A percentile compares a stretch with the other conserved stretches of the same genome.
Conservation (phyloP, 306 rosid species). For the Fragaria nilgerrensis region DNA sequence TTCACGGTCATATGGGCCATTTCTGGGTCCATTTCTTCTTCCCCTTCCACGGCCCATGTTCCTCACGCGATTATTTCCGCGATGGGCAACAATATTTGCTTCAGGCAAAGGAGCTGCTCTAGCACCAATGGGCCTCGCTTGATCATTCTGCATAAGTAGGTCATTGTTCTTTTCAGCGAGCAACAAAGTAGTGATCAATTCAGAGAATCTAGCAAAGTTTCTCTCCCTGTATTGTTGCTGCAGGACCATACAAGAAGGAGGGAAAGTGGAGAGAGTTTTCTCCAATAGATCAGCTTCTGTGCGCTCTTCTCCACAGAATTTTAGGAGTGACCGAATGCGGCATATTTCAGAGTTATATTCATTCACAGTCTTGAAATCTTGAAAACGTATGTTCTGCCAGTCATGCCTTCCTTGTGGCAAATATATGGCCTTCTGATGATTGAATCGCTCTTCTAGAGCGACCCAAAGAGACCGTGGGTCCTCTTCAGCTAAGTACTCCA, state of each 20-base stretch:
- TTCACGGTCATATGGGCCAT: neutral
- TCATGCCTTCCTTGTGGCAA: neutral
- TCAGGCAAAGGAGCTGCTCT: neutral
- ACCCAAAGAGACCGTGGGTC: neutral
- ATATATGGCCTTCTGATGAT: neutral
- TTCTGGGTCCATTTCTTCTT: neutral
- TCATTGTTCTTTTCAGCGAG: neutral
- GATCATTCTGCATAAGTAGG: neutral
- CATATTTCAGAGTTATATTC: neutral
- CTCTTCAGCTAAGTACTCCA: neutral
- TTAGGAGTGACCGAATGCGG: neutral
- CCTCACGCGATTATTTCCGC: accelerated
- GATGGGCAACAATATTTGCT: neutral
- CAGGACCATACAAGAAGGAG: neutral
- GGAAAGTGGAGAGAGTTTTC: neutral
- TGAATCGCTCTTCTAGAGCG: neutral
- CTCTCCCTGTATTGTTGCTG: neutral
- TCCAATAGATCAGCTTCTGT: neutral
- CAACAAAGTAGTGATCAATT: neutral
- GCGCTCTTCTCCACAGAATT: neutral
- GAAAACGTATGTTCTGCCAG: neutral
- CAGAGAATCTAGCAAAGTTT: neutral
- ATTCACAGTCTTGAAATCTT: neutral
- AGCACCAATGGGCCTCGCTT: neutral
- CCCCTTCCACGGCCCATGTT: neutral